Conservation (phyloP, 192 early-diverging fungal genomes). For the Coemansia sp. region DNA sequence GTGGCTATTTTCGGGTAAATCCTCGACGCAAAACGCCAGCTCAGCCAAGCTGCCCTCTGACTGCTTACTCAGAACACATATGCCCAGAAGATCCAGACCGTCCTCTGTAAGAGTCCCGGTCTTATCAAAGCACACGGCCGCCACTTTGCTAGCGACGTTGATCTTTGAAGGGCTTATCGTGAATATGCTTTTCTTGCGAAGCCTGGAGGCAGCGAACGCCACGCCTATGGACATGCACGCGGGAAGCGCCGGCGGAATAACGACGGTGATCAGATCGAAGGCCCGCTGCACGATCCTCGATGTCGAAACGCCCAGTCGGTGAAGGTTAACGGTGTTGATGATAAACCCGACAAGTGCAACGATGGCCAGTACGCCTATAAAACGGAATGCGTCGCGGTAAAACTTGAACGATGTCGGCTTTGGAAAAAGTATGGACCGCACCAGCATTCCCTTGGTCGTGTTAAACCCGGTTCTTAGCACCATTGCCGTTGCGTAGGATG, state of each 20-base stretch:
- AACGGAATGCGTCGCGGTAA: conserved; percentile 91
- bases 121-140: conserved; percentile 96
- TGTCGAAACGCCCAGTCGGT: conserved; percentile 69
- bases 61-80: conserved; percentile 54
- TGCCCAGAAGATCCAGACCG: conserved; percentile 86
- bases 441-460: conserved; percentile 90
- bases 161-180: conserved; percentile 92
- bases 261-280: conserved; percentile 92
- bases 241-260: conserved; percentile 93
- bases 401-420: conserved; percentile 91
- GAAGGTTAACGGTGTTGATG: conserved; percentile 79
- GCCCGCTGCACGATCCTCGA: conserved; percentile 76
- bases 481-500: conserved; percentile 64
- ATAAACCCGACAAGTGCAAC: conserved; percentile 83
- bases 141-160: conserved; percentile 93
- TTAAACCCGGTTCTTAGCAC: conserved; percentile 90
- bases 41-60: conserved; percentile 30
- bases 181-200: conserved; percentile 79
- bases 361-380: conserved; percentile 81
- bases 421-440: conserved; percentile 93
- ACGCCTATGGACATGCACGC: conserved; percentile 97
- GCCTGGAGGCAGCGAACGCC: conserved; percentile 82
- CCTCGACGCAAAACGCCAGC: conserved; percentile 20
- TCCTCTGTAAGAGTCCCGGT: conserved; percentile 96
- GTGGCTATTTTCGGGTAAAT: not conserved